Evolutionary conservation across 2,329 filamentous ascomycete genomes (phyloP).

Genomic region (Calonectria pauciramosa): DNA sequence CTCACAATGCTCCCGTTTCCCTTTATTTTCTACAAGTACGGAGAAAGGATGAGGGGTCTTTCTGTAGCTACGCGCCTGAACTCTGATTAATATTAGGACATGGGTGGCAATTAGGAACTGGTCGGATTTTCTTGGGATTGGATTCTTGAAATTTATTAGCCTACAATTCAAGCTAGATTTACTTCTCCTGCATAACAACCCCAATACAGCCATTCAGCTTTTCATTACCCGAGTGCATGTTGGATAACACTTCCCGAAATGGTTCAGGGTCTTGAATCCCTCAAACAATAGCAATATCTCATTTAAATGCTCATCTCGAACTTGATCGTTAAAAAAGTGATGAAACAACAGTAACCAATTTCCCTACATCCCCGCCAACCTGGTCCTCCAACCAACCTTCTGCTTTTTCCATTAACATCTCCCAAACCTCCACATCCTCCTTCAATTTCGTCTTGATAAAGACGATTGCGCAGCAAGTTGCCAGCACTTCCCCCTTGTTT

Average conservation of each 20-base stretch:
- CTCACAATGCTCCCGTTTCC: neutral
- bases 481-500: constrained; percentile 33
- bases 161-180: neutral
- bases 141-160: too few relatives aligned
- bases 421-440: constrained; percentile 69
- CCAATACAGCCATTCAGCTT: too few relatives aligned
- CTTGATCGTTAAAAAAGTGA: neutral
- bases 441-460: constrained; percentile 60
- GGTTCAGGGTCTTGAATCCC: neutral
- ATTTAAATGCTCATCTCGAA: neutral
- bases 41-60: neutral
- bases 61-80: too few relatives aligned
- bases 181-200: too few relatives aligned
- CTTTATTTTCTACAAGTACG: neutral
- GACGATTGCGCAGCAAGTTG: constrained; percentile 47
- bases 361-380: constrained; percentile 8
- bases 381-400: constrained; percentile 59
- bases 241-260: too few relatives aligned
- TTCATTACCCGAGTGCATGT: too few relatives aligned
- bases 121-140: too few relatives aligned
- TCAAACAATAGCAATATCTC: neutral
- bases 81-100: too few relatives aligned
- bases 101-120: too few relatives aligned
- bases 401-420: constrained; percentile 73
- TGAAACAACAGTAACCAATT: neutral